Evolutionary conservation across 768 basidiomycete genomes (phyloP).

Genomic region (Boletus rex-veris): DNA sequence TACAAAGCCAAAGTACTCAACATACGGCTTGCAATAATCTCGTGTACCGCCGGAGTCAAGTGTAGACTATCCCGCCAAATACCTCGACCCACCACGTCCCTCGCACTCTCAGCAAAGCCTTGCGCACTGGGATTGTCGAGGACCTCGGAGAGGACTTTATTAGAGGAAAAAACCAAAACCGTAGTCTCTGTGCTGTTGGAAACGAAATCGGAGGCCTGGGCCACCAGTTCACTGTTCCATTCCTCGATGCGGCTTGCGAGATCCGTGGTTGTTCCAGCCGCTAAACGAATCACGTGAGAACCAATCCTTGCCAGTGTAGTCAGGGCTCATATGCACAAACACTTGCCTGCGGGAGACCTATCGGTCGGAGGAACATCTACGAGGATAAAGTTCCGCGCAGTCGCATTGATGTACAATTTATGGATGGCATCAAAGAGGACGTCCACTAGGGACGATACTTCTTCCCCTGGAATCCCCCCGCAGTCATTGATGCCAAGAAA

Average conservation of each 20-base stretch:
- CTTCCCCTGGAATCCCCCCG: neutral
- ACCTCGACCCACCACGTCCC: conserved; percentile 1
- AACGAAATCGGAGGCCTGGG: neutral
- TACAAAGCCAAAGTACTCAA: neutral
- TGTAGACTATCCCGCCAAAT: conserved; percentile 42
- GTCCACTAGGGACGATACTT: neutral
- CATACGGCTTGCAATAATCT: conserved; percentile 26
- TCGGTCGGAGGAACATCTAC: conserved; percentile 16
- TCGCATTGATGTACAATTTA: neutral
- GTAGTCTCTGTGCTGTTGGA: neutral
- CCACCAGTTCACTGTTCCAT: conserved; percentile 3
- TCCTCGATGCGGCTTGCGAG: conserved; percentile 2
- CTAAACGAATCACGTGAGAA: neutral
- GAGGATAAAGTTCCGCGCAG: conserved; percentile 11
- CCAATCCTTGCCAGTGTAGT: neutral
- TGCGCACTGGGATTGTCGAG: conserved; percentile 6
- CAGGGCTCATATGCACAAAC: neutral
- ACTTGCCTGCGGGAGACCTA: conserved; percentile 5
- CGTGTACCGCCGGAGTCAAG: conserved; percentile 33
- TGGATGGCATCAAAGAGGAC: conserved; percentile 3
- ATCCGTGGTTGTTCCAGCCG: neutral
- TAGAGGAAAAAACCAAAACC: conserved; percentile 5
- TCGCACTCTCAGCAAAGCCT: conserved; percentile 6
- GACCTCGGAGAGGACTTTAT: conserved; percentile 8
- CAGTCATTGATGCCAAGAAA: conserved; percentile 15